Conservation (phyloP, 176 grass and related monocot genomes). For the sorghum (Sorghum bicolor) region Sorghum_bicolor_NCBIv3 NC_012871.2:55594001-55594500, state of each 20-base stretch:
- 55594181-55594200: neutral
- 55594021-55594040: no score
- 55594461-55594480: conserved; percentile 87
- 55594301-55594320: conserved; percentile 66
- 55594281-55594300: conserved; percentile 21
- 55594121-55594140: neutral
- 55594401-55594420: conserved; percentile 74
- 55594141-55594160: neutral
- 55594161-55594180: neutral
- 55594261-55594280: conserved; percentile 24
- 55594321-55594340: conserved; percentile 66
- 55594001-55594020: neutral
- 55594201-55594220: neutral
- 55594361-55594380: conserved; percentile 61
- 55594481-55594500: conserved; percentile 47
- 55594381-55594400: conserved; percentile 72
- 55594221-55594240: conserved; percentile 7
- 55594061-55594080: no score
- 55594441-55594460: conserved; percentile 79
- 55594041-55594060: no score
- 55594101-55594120: no score
- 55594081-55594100: no score
- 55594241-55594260: neutral
- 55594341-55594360: conserved; percentile 84
- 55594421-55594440: conserved; percentile 77